Conservation (phyloP, 306 rosid species). For the Potentilla sterilis region DNA sequence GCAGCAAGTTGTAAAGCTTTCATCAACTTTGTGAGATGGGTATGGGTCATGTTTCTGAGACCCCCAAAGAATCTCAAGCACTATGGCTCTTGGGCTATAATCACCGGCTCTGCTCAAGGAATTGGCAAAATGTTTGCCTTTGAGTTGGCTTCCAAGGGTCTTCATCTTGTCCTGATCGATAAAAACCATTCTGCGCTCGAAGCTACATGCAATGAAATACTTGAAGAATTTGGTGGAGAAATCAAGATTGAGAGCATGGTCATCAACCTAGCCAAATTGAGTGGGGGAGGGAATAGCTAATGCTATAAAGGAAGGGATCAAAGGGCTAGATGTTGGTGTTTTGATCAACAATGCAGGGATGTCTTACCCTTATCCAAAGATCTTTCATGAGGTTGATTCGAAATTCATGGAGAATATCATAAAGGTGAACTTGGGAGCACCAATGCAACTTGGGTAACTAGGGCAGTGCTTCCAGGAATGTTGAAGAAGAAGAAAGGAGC, state of each 20-base stretch:
- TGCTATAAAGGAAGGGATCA: neutral
- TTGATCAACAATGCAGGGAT: constrained; percentile 54
- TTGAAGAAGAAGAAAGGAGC: constrained; percentile 48
- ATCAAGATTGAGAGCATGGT: constrained; percentile 1
- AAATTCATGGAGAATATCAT: constrained; percentile 19
- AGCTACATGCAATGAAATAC: constrained; percentile 32
- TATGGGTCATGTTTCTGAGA: constrained; percentile 56
- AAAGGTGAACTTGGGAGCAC: constrained; percentile 40
- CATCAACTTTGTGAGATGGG: constrained; percentile 39
- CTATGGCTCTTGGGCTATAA: constrained; percentile 71
- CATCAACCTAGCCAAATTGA: constrained; percentile 32
- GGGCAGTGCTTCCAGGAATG: constrained; percentile 40
- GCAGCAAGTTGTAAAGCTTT: constrained; percentile 16
- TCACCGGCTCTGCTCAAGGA: constrained; percentile 79
- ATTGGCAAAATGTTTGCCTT: constrained; percentile 67
- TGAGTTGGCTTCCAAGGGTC: constrained; percentile 53
- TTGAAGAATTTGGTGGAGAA: neutral
- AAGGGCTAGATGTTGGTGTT: constrained; percentile 23
- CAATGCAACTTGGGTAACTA: constrained; percentile 41
- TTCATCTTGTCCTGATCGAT: constrained; percentile 21
- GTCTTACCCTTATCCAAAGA: constrained; percentile 36
- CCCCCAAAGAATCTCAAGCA: constrained; percentile 65
- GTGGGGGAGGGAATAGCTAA: constrained; percentile 26
- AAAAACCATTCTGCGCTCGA: constrained; percentile 33
- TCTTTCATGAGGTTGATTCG: constrained; percentile 38